Evolutionary conservation across 1,284 basidiomycete genomes (phyloP).

Genomic region (Nidula niveotomentosa): DNA sequence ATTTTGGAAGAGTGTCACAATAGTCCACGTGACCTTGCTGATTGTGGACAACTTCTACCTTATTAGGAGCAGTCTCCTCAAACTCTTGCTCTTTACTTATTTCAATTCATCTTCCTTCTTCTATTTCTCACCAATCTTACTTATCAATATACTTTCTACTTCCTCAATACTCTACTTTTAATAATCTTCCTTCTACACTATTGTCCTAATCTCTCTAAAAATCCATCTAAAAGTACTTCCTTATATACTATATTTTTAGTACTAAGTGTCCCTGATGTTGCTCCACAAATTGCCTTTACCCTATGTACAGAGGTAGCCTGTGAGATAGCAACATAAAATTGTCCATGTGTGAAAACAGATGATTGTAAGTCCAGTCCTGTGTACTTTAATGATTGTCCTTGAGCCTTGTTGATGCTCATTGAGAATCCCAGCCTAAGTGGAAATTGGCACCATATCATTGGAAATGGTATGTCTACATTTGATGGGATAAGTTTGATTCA

Average conservation of each 20-base stretch:
- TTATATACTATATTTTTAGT: not conserved
- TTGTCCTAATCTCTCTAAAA: not conserved
- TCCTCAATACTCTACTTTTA: too few species aligned
- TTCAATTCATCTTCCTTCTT: too few species aligned
- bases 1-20: too few species aligned
- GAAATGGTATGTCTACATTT: not conserved
- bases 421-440: not conserved
- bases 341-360: not conserved
- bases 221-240: not conserved
- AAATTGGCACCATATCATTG: not conserved
- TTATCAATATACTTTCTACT: too few species aligned
- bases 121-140: too few species aligned
- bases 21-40: too few species aligned
- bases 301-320: not conserved
- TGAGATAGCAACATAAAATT: slow-evolving; percentile 1
- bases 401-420: not conserved
- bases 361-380: not conserved
- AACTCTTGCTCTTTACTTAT: too few species aligned
- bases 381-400: not conserved
- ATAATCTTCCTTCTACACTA: not conserved
- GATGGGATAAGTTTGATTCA: slow-evolving; percentile 21
- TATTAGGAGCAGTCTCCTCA: too few species aligned
- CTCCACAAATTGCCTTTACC: not conserved
- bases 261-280: not conserved
- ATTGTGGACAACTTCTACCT: too few species aligned